These are phyloP conservation scores for Lanzia echinophila DNA, from an alignment of 2,329 filamentous ascomycete species.

Conservation along the genomic window DNA sequence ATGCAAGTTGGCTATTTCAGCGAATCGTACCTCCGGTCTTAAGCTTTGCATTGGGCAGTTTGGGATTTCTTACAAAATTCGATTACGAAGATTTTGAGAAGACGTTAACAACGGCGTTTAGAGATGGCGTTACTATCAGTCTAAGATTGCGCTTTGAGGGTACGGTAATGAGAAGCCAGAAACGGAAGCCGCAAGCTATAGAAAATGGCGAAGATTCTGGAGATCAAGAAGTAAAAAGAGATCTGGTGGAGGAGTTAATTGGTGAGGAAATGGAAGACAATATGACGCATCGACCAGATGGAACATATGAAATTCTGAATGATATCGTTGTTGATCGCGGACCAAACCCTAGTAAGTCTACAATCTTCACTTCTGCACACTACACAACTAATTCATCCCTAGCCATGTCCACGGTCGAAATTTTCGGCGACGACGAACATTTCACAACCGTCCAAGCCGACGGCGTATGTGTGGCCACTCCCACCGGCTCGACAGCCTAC, in stretches of 20 bases:
- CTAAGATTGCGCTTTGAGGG: conserved; percentile 85
- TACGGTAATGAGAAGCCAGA: conserved; percentile 78
- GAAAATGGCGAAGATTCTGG: conserved; percentile 19
- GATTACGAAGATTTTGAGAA: conserved; percentile 71
- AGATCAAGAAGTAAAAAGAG: conserved; percentile 42
- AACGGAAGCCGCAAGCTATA: conserved; percentile 32
- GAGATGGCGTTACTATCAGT: conserved; percentile 80
- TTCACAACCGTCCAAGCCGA: conserved; percentile 92
- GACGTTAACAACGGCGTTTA: conserved; percentile 66
- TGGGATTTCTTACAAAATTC: conserved; percentile 95
- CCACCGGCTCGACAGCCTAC: conserved; percentile 91
- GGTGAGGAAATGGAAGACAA: conserved; percentile 79
- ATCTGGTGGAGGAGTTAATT: conserved; percentile 84
- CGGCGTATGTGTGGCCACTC: conserved; percentile 87
- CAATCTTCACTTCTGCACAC: not conserved
- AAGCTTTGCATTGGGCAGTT: conserved; percentile 82
- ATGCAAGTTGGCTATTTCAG: conserved; percentile 95
- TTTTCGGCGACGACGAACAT: conserved; percentile 88
- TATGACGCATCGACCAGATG: conserved; percentile 77
- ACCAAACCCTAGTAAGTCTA: conserved; percentile 73
- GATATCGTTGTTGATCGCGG: conserved; percentile 95
- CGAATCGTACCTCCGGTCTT: conserved; percentile 88
- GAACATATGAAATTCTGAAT: conserved; percentile 85
- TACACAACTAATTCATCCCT: not conserved
- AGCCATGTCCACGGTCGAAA: conserved; percentile 87